These are phyloP conservation scores for Tolypocladium tundrense DNA, from an alignment of 2,329 filamentous ascomycete genomes.

Conservation along the genomic window DNA sequence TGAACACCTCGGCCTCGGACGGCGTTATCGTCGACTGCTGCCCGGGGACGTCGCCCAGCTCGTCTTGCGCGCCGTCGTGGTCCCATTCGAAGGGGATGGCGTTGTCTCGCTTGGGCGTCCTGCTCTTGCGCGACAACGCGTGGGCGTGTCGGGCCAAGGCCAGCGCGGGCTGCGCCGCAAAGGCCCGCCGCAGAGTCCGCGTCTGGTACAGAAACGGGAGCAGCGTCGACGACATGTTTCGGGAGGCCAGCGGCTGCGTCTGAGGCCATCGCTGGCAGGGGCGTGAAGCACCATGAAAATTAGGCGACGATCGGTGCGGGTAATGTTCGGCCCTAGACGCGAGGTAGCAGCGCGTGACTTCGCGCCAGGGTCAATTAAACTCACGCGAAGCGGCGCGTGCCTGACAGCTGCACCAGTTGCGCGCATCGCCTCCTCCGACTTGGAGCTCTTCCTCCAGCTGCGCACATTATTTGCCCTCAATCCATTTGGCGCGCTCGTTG, in stretches of 20 bases:
- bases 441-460: not conserved
- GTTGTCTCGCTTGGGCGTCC: conserved; percentile 14
- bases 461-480: not conserved
- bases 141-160: conserved; percentile 11
- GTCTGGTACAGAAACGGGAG: conserved; percentile 67
- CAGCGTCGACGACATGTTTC: conserved; percentile 36
- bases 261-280: not conserved
- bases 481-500: not conserved
- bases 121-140: conserved; percentile 3
- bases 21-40: conserved; percentile 44
- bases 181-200: conserved; percentile 35
- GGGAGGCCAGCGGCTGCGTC: not conserved
- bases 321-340: not conserved
- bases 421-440: not conserved
- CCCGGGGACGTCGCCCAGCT: conserved; percentile 9
- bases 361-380: conserved; percentile 7
- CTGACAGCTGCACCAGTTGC: not conserved
- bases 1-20: conserved; percentile 46
- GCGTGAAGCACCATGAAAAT: not conserved
- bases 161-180: conserved; percentile 14
- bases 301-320: not conserved
- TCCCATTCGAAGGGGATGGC: conserved; percentile 45
- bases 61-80: conserved; percentile 11
- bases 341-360: conserved; percentile 7
- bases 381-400: not conserved